phyloP scores from a whole-genome alignment of 129 eudicot species.

The Centaurea solstitialis region DNA sequence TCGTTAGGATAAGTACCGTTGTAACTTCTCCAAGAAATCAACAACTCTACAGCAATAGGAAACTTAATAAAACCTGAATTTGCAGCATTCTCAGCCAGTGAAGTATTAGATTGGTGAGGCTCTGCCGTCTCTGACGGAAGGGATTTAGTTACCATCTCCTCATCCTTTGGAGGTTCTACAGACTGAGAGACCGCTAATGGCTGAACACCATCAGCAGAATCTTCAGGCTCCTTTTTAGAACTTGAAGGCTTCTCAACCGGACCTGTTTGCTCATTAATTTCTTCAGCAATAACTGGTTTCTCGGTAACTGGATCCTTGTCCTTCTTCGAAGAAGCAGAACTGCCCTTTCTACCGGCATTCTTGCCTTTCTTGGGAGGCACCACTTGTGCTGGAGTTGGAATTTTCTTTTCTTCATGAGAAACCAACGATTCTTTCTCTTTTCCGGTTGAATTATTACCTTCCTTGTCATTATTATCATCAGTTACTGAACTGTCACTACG shows the following conservation, averaged over 20 bases:
- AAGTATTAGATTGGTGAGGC: constrained; percentile 20
- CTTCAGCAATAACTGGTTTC: constrained; percentile 30
- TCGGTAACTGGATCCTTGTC: constrained; percentile 23
- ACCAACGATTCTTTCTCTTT: constrained; percentile 33
- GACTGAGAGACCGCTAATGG: constrained; percentile 34
- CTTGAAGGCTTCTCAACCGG: constrained; percentile 43
- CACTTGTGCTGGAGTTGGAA: constrained; percentile 9
- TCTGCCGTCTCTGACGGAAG: constrained; percentile 41
- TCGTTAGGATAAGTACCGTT: not conserved
- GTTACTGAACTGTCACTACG: constrained; percentile 6
- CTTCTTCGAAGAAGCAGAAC: constrained; percentile 28
- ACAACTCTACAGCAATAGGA: not conserved
- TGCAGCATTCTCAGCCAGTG: constrained; percentile 36
- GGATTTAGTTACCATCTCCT: constrained; percentile 32
- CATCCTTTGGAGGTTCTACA: constrained; percentile 49
- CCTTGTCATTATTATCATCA: constrained; percentile 19
- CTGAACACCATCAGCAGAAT: constrained; percentile 21
- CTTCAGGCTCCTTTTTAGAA: constrained; percentile 46
- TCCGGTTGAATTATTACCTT: constrained; percentile 23
- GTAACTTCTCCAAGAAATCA: constrained; percentile 19
- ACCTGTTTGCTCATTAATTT: constrained; percentile 30
- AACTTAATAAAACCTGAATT: constrained; percentile 47
- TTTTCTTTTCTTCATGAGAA: constrained; percentile 31
- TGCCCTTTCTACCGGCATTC: constrained; percentile 22
- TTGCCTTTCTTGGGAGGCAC: constrained; percentile 28